phyloP scores from a whole-genome alignment of 129 eudicot species.

The Rutidosis leptorrhynchoides region DNA sequence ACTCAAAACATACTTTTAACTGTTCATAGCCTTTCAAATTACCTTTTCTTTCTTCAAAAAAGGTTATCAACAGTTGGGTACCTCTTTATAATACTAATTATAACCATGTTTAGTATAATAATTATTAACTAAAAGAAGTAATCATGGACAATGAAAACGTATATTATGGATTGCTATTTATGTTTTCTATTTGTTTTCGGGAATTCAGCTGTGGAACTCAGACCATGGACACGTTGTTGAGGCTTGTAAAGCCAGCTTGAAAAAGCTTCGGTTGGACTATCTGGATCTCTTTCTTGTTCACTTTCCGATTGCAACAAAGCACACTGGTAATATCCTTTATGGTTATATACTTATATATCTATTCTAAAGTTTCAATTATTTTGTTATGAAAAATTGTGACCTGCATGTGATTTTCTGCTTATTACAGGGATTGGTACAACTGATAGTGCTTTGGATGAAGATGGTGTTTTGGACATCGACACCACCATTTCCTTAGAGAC shows the following conservation, averaged over 20 bases:
- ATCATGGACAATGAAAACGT: not conserved
- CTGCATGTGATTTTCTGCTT: not conserved
- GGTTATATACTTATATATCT: not conserved
- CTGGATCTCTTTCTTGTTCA: slow-evolving; percentile 76
- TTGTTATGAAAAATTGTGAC: not conserved
- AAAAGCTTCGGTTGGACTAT: slow-evolving; percentile 84
- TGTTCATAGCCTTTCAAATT: not conserved
- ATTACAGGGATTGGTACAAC: slow-evolving; percentile 77
- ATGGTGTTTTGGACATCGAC: slow-evolving; percentile 81
- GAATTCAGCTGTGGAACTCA: slow-evolving; percentile 85
- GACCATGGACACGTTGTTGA: slow-evolving; percentile 90
- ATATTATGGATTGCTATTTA: not conserved
- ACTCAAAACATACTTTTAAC: not conserved
- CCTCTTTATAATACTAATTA: no score
- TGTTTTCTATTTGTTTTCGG: not conserved
- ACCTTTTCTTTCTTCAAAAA: no score
- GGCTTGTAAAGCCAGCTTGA: slow-evolving; percentile 87
- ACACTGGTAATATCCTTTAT: slow-evolving; percentile 52
- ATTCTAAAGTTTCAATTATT: not conserved
- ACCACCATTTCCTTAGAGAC: slow-evolving; percentile 76
- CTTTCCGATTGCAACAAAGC: slow-evolving; percentile 81
- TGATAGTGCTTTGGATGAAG: slow-evolving; percentile 70
- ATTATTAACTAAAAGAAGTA: not conserved
- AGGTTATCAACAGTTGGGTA: no score
- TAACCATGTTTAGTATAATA: no score